Evolutionary conservation across 2,329 filamentous ascomycete species (phyloP), one percentile per base, ranked within the genome.

Genomic region (Apiospora kogelbergensis): DNA sequence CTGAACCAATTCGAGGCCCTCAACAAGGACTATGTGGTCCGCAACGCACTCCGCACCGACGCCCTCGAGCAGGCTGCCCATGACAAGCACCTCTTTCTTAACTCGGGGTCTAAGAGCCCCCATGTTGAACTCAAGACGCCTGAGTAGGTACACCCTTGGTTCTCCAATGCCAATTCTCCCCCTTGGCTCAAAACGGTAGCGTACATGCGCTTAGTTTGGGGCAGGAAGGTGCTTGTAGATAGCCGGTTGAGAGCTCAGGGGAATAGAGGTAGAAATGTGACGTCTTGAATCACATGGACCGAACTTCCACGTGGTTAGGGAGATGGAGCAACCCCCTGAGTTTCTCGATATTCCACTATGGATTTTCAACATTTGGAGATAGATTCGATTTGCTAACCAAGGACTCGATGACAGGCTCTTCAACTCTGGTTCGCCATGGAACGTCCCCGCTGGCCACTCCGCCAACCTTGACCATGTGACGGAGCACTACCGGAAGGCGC

Each of bases 401-500:
- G 33, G 40, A 15, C 40, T 20, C 40, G 24, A 11, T 15, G 15
- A 68, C 66, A 89, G 87, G 76, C 79, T 84, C 26, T 78, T 89
- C 67, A 78, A 84, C 73, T 80, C 82, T n/a, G 83, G 86, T 70
- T 83, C 84, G 24, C 81, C 82, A 24, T 82, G 82, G 76, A 88
- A 86, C 77, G 81, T 89, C 22, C 85, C 84, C 33, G 87, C 88
- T 37, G 88, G 88, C 48, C 84, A 87, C 73, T 80, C 82, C 71
- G 77, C 81, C 72, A 87, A 87, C 77, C 78, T 90, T 63, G 86
- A 88, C 76, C 80, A 86, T 73, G 82, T 89, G 37, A 82, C 88
- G 20, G 86, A 85, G 76, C 88, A 89, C 79, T 89, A 87, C 81
- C 81, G 81, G 74, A 81, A 86, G 77, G 79, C 85, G 79, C 83